Evolutionary conservation across 345 rosid species (phyloP), one percentile per base, ranked within the genome.

Genomic region (Brassica juncea): DNA sequence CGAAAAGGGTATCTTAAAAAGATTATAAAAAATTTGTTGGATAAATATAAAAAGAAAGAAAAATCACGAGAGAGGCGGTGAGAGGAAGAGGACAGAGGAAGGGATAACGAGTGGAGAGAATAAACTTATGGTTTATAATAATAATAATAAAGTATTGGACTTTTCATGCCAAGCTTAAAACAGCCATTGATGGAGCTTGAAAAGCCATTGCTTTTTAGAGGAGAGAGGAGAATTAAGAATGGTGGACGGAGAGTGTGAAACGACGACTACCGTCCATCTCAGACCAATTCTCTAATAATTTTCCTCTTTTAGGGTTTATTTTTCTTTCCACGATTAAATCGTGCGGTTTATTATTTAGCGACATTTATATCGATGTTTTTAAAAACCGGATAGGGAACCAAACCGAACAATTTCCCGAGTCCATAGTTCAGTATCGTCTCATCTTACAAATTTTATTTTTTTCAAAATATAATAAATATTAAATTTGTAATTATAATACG

Each of bases 191-290:
- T 70, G 71, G 68, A 70, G 76, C 27, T 68, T 62, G 31, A 60
- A 70, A 23, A 76, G 80, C 4, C n/a, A 61, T 61, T 28, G 65
- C 47, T 54, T 75, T 74, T 75, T 55, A 47, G 73, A 66, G 77
- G 78, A 61, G 27, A 31, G 30, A 4, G 12, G 14, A 8, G 2
- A 23, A 47, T 1, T 2, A 59, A 59, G 35, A 73, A 54, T 68
- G 79, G 71, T 72, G 79, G 82, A 74, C 71, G 74, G 77, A 73
- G 79, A 63, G 71, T 68, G 63, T 75, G 72, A 80, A 80, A 70
- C 57, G 62, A 80, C 47, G 76, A 80, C 73, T 68, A 80, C 83
- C 83, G 80, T 80, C 83, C 83, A 80, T 75, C 49, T 9, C 60
- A 15, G 78, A 68, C 82, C 59, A 79, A 67, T 73, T 79, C 69